A percentile compares a stretch with the other conserved stretches of the same genome.
These are phyloP conservation scores for Gossypium schwendimanii DNA, from an alignment of 441 rosid genomes.

Conservation along the genomic window DNA sequence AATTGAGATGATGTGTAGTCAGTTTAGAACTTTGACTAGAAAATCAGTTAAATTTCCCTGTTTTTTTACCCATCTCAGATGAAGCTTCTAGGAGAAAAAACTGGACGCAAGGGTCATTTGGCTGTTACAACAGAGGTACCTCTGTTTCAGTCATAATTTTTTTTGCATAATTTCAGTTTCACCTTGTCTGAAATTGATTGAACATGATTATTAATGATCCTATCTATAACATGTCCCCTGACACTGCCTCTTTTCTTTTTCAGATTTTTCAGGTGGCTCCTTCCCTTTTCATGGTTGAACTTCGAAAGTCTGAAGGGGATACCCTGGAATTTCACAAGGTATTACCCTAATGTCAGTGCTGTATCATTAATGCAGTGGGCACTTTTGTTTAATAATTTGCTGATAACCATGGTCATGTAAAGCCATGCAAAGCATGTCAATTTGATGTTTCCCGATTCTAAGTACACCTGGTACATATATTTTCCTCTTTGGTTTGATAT, in stretches of 20 bases:
- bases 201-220: neutral
- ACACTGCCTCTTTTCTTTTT: neutral
- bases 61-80: constrained; percentile 35
- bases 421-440: neutral
- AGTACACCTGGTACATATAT: neutral
- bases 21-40: neutral
- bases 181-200: neutral
- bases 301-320: constrained; percentile 93
- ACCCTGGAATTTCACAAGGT: constrained; percentile 99
- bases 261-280: constrained; percentile 98
- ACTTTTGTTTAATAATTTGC: neutral
- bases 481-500: neutral
- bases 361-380: neutral
- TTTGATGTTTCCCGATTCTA: neutral
- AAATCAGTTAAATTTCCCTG: constrained; percentile 1
- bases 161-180: neutral
- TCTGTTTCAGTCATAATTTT: neutral
- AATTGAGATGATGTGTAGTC: neutral
- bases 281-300: constrained; percentile 92
- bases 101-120: constrained; percentile 94
- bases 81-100: constrained; percentile 89
- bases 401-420: neutral
- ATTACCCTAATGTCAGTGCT: neutral
- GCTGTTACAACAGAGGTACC: constrained; percentile 87
- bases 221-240: neutral